Evolutionary conservation across 139 green algal species (phyloP).

Genomic region (Chlorella sp.): DNA sequence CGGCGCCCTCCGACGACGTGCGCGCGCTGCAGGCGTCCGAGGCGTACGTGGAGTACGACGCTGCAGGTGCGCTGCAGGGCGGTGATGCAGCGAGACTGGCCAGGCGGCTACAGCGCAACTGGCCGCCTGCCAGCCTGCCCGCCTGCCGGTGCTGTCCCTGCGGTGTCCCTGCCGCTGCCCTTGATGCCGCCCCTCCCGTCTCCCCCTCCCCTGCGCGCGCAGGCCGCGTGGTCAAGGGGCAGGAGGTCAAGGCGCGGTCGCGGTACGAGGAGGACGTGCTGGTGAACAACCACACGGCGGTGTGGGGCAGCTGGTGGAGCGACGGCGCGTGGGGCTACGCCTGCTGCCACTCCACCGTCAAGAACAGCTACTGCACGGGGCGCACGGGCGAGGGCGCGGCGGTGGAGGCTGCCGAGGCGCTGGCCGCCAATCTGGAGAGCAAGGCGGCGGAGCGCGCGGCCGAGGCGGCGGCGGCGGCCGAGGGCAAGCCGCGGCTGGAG

Average conservation of each 20-base stretch:
- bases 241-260: slow-evolving; percentile 57
- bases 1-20: slow-evolving; percentile 21
- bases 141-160: no score
- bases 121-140: no score
- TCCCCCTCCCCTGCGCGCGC: no score
- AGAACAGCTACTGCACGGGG: slow-evolving; percentile 95
- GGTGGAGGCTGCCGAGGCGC: slow-evolving; percentile 49
- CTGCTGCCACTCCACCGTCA: slow-evolving; percentile 87
- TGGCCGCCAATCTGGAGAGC: slow-evolving; percentile 66
- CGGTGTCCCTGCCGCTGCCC: no score
- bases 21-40: slow-evolving; percentile 81
- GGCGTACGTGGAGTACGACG: slow-evolving; percentile 96
- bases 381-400: slow-evolving; percentile 46
- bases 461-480: slow-evolving; percentile 33
- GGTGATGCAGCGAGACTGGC: no score
- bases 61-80: slow-evolving; percentile 32
- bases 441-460: slow-evolving; percentile 28
- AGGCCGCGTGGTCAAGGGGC: slow-evolving; percentile 69
- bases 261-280: slow-evolving; percentile 96
- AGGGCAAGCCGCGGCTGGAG: slow-evolving; percentile 51
- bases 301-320: slow-evolving; percentile 95
- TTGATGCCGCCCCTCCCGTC: no score
- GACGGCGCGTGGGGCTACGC: slow-evolving; percentile 92
- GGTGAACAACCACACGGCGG: slow-evolving; percentile 92
- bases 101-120: no score